Evolutionary conservation across 2,329 filamentous ascomycete species (phyloP), one percentile per base, ranked within the genome.

Genomic region (Anthostomella pinea): DNA sequence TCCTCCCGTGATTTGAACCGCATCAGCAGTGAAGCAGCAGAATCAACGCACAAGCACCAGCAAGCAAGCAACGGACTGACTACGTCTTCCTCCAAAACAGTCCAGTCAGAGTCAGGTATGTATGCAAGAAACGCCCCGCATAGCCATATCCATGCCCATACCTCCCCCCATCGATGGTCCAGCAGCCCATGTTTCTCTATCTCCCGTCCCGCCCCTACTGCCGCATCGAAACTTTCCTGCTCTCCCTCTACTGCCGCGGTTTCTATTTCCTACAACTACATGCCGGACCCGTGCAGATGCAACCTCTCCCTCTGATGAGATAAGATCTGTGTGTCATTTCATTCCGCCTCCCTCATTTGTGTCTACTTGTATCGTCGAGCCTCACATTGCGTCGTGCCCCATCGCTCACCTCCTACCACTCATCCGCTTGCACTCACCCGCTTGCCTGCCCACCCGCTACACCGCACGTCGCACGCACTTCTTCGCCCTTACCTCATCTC

Each of bases 221-320:
- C 30, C 24, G 37, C 39, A 48, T 43, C 36, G 39, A 41, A 44
- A 18, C 38, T 23, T 42, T 11, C 26, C 11, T 15, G 37, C 30
- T 35, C 30, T 42, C 47, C 43, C 36, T 33, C 43, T 43, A 30
- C 35, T n/a, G n/a, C n/a, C n/a, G n/a, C n/a, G n/a, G 40, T 53
- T 48, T 48, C 43, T 53, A 48, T 52, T 55, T 51, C 47, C 48
- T 51, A 43, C 46, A 44, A 39, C 49, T 48, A 49, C 46, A 52
- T 52, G 46, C 34, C 49, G 44, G 45, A 37, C 47, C 45, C 36
- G 43, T 53, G 45, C 52, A 56, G 47, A 47, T 55, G 50, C 45
- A 47, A 49, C 48, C 45, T 41, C 30, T 27, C n/a, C n/a, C 39
- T 51, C 41, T 43, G 38, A 43, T 33, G 32, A 48, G 48, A 53